These are phyloP conservation scores for Boletus tylopilopsis DNA, from an alignment of 768 basidiomycete genomes.

Conservation along the genomic window DNA sequence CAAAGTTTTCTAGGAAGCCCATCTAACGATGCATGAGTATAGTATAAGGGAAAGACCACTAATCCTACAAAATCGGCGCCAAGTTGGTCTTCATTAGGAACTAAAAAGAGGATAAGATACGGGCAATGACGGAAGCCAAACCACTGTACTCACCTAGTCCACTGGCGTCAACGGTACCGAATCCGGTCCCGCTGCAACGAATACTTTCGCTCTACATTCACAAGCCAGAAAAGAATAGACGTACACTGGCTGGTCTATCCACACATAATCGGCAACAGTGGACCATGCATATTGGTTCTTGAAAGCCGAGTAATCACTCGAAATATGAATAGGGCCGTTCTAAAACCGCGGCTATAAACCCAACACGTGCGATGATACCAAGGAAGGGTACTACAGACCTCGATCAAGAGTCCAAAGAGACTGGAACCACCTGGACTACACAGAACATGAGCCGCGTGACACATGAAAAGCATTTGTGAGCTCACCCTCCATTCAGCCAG, in stretches of 20 bases:
- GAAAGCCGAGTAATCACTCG: background rate
- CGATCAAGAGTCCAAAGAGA: background rate
- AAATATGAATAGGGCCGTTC: background rate
- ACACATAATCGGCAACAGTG: background rate
- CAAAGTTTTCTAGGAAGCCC: conserved; percentile 65
- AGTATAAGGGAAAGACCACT: background rate
- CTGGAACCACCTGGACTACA: background rate
- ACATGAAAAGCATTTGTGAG: background rate
- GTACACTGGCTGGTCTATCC: background rate
- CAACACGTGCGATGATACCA: background rate
- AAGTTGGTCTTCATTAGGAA: conserved; percentile 59
- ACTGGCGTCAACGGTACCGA: conserved; percentile 53
- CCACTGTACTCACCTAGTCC: conserved; percentile 46
- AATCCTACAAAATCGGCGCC: conserved; percentile 42
- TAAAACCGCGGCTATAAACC: background rate
- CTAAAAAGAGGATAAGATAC: conserved; percentile 25
- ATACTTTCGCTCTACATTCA: too few relatives aligned
- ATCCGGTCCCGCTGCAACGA: conserved; percentile 19
- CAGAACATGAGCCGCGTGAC: background rate
- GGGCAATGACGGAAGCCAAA: background rate
- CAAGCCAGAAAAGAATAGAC: background rate
- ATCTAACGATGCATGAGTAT: conserved; percentile 39
- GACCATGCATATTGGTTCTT: background rate
- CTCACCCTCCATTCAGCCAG: background rate
- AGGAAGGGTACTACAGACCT: background rate